Conservation (phyloP, 2,329 filamentous ascomycete species). For the Fusarium austroafricanum region DNA sequence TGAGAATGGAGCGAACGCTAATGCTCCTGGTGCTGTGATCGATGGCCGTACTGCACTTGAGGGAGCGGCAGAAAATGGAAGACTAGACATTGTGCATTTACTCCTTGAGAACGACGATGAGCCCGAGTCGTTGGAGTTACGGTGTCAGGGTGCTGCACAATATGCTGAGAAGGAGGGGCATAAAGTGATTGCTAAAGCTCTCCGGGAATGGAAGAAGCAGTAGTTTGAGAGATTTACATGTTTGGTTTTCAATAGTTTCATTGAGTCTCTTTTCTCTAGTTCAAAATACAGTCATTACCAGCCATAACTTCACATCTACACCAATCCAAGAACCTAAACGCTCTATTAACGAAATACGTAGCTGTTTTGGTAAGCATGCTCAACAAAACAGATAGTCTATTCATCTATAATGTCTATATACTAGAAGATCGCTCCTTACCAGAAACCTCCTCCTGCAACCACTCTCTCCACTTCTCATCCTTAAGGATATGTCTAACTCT, state of each 20-base stretch:
- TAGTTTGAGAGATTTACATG: neutral
- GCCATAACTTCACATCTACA: no score
- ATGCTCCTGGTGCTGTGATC: neutral
- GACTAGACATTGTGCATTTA: constrained; percentile 19
- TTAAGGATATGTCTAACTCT: constrained; percentile 62
- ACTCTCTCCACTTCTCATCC: constrained; percentile 58
- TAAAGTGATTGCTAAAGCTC: neutral
- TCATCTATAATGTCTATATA: neutral
- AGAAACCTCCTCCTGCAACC: constrained; percentile 51
- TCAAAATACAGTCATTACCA: no score
- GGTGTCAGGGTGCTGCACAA: neutral
- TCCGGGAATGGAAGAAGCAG: neutral
- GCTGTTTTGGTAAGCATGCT: neutral
- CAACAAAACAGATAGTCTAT: neutral
- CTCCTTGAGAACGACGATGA: constrained; percentile 25
- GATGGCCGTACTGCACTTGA: constrained; percentile 18
- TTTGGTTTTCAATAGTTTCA: no score
- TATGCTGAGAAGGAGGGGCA: neutral
- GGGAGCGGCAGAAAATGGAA: constrained; percentile 17
- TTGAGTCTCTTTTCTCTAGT: no score
- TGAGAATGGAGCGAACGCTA: constrained; percentile 12
- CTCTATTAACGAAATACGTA: no score
- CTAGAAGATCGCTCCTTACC: neutral
- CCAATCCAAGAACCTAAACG: no score
- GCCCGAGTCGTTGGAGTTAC: neutral